These are phyloP conservation scores for Chlorella sp. DNA, from an alignment of 139 green algal genomes.

Conservation along the genomic window DNA sequence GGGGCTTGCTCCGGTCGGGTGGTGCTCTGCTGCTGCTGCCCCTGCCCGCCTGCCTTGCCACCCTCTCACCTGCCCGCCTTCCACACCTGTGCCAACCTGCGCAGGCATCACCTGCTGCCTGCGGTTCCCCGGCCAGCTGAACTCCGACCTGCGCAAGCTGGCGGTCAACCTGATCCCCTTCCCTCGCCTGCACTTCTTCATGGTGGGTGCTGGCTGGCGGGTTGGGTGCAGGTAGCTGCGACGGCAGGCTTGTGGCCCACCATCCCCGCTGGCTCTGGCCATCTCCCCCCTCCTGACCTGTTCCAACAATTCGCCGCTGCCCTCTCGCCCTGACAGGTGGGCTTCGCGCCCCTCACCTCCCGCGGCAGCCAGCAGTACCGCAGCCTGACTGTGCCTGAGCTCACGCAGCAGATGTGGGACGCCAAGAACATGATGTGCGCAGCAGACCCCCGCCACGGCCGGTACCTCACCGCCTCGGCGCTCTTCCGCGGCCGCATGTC, in stretches of 20 bases:
- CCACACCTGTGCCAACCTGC: not conserved
- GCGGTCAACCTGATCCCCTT: slow-evolving; percentile 99
- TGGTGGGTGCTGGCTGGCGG: slow-evolving; percentile 51
- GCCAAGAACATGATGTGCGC: slow-evolving; percentile 99
- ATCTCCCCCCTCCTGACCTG: no score
- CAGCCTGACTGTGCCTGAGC: slow-evolving; percentile 95
- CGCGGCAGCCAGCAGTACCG: slow-evolving; percentile 98
- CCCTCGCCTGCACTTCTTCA: slow-evolving; percentile 99
- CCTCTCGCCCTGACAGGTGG: slow-evolving; percentile 56
- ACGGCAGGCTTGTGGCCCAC: no score
- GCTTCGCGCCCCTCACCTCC: slow-evolving; percentile 96
- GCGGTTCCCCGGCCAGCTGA: slow-evolving; percentile 99
- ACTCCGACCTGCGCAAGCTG: slow-evolving; percentile 99
- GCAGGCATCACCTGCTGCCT: slow-evolving; percentile 98
- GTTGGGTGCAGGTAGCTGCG: not conserved
- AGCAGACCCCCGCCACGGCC: slow-evolving; percentile 96
- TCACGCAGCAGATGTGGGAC: slow-evolving; percentile 99
- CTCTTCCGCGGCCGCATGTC: slow-evolving; percentile 98
- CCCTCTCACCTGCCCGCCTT: not conserved
- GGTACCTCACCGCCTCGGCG: slow-evolving; percentile 97
- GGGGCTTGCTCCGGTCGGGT: no score
- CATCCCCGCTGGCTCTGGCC: no score
- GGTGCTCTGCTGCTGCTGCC: no score
- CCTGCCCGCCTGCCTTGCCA: not conserved
- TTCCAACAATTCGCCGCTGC: no score